Percentiles rank a stretch among this genome's conserved stretches.
These are phyloP conservation scores for Agapanthus africanus DNA, from an alignment of 106 monocot genomes.

Conservation along the genomic window DNA sequence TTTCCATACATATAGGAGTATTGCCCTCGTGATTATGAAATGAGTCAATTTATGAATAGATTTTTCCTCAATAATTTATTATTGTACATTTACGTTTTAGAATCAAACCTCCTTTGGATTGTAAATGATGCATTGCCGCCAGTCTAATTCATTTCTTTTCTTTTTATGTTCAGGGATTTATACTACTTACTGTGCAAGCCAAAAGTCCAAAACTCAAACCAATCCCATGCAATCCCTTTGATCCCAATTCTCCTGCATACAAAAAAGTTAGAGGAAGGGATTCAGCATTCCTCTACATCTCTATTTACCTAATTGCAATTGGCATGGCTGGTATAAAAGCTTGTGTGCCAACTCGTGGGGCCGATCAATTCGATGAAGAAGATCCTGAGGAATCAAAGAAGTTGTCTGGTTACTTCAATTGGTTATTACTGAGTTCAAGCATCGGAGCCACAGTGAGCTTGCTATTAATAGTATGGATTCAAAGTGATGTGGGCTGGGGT, in stretches of 20 bases:
- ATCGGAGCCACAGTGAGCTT: conserved; percentile 23
- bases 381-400: conserved; percentile 16
- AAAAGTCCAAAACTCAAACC: conserved; percentile 15
- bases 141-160: background rate
- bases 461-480: conserved; percentile 38
- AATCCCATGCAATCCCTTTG: conserved; percentile 13
- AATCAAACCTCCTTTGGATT: too few species aligned
- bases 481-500: conserved; percentile 23
- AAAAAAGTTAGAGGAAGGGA: background rate
- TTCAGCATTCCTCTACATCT: conserved; percentile 19
- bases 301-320: conserved; percentile 32
- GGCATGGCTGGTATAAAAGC: conserved; percentile 42
- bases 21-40: too few species aligned
- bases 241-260: background rate
- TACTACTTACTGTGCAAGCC: conserved; percentile 33
- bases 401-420: conserved; percentile 39
- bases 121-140: background rate
- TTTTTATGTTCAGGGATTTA: conserved; percentile 18
- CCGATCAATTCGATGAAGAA: conserved; percentile 43
- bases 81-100: too few species aligned
- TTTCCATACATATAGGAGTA: too few species aligned
- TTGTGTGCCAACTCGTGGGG: conserved; percentile 26
- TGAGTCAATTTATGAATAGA: too few species aligned
- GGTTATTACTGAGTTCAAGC: conserved; percentile 28
- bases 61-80: too few species aligned